Base-by-base conservation (phyloP, 495 filamentous ascomycete species). In the Chaetomium cochliodes region DNA sequence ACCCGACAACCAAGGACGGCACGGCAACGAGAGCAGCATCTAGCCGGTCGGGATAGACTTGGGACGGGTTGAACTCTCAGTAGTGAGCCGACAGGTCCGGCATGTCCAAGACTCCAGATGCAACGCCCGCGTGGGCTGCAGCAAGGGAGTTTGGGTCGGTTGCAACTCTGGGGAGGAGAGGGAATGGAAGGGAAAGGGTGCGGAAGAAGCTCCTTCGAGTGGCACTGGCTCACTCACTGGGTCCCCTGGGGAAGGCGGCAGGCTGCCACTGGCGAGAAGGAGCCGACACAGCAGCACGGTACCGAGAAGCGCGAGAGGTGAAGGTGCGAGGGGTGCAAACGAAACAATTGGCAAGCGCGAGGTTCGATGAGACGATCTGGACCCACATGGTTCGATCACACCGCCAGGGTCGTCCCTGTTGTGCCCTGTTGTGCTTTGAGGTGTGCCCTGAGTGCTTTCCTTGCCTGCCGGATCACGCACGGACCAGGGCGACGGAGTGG, bases 21-120 rank as follows among this genome's bases (percentile, higher is more conserved):
- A 61, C 23, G 49, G 37, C 60, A 63, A 18, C 41, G 39, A 47
- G 47, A 20, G 46, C 59, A 41, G 59, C 65, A 63, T 46, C 18
- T 37, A 63, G 16, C 59, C 63, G 63, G 57, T 62, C 54, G 63
- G 62, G 57, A 63, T 54, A 62, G 13, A 59, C 50, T 37, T 37
- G 54, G 55, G 62, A 22, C 37, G 33, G 33, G 33, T 37, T 37
- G 33, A 37, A 37, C 33, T 37, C 11, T 5, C 5, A 11, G 33
- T 37, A 1, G 33, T 37, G 33, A 12, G 9, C 33, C 33, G 33
- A 37, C 33, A 8, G 11, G 33, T 37, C 33, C 33, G 33, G 23
- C 12, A 33, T 44, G 49, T 47, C 63, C 25, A 37, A 37, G 33
- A 37, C 33, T 37, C 33, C 33, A 37, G 33, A 37, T 37, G 33